phyloP scores from a whole-genome alignment of 768 basidiomycete species.

The Rhizopogon roseolus region DNA sequence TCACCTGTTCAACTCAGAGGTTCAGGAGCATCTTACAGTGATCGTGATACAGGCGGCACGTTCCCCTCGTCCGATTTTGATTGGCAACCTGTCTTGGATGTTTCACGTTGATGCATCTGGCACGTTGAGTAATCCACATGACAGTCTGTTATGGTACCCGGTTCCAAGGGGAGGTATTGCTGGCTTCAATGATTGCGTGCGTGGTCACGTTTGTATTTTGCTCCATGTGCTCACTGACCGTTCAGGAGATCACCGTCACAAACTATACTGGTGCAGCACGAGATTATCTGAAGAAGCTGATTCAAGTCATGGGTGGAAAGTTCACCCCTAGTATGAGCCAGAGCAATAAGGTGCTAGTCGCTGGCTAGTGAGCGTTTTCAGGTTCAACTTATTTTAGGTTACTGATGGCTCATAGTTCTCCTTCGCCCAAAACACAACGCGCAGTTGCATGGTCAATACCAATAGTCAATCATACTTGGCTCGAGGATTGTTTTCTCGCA shows the following conservation, averaged over 20 bases:
- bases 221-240: not conserved
- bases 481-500: constrained; percentile 83
- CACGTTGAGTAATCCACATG: constrained; percentile 54
- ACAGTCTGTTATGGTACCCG: constrained; percentile 84
- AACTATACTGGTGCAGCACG: constrained; percentile 86
- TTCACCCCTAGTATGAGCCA: constrained; percentile 83
- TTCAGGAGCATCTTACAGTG: not conserved
- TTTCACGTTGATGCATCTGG: constrained; percentile 71
- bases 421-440: constrained; percentile 58
- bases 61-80: constrained; percentile 21
- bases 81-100: constrained; percentile 82
- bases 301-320: constrained; percentile 67
- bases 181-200: constrained; percentile 57
- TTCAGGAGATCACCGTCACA: constrained; percentile 75
- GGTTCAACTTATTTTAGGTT: not conserved
- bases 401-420: constrained; percentile 24
- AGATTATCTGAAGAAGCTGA: constrained; percentile 84
- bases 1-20: not conserved
- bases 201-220: constrained; percentile 19
- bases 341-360: constrained; percentile 75
- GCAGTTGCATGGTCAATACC: constrained; percentile 80
- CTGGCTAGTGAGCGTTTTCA: constrained; percentile 62
- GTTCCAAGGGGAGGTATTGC: constrained; percentile 57
- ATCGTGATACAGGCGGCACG: constrained; percentile 47
- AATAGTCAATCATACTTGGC: constrained; percentile 85